Evolutionary conservation across 306 rosid species (phyloP), one percentile per base, ranked within the genome.

Genomic region (Lathyrus sativus): DNA sequence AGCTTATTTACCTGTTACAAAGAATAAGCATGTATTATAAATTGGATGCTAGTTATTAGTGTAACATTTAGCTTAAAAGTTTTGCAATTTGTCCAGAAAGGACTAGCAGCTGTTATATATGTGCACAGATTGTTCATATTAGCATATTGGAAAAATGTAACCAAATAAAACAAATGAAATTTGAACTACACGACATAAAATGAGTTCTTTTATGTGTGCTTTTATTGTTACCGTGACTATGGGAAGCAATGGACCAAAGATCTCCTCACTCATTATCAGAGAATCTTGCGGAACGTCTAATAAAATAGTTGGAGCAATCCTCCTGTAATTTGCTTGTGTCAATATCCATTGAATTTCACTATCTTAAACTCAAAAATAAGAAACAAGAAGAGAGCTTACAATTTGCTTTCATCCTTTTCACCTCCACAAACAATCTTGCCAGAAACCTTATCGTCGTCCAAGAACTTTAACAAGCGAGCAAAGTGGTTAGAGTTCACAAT

Each of bases 241-340:
- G 45, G 98, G 96, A 78, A 92, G 96, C 81, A 92, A 75, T 43
- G 98, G 98, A 73, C 96, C 98, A 70, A 92, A 92, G 43, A 92
- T 92, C 71, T 92, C 98, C 60, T 92, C 98, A 5, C 33, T 70
- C 98, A 92, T 90, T 63, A 92, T 79, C 75, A 83, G 46, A 51
- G 96, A 88, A 79, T 92, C 91, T 51, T 8, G 82, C 1, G 98
- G 96, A 44, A 78, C 96, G 57, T 92, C 96, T 59, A 92, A 80
- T 78, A 92, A 80, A 82, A 92, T 13, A 73, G 98, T 90, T 7
- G 98, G 98, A 77, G 93, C 80, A 80, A 92, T 88, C 86, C 77
- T 84, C 67, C 67, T 61, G 67, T 62, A 62, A 39, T 62, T 41
- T 62, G 3, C 45, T 29, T 3, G 6, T 14, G 57, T 71, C 67